Evolutionary conservation across 176 grass and related monocot genomes (phyloP).

Genomic region (Metroxylon sagu): DNA sequence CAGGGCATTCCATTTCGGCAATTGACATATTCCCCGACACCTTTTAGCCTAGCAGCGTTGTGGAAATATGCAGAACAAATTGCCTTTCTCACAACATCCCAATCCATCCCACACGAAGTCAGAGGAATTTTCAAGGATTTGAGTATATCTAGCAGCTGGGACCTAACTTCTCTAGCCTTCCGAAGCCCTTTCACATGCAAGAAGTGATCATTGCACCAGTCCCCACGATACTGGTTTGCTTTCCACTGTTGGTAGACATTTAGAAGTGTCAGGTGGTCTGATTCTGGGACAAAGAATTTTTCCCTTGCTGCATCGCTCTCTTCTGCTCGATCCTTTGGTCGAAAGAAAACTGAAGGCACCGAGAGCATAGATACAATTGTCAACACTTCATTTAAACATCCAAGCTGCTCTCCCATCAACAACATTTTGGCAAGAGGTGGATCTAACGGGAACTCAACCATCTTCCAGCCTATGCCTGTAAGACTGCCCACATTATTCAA

Average conservation of each 20-base stretch:
- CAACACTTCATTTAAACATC: slow-evolving; percentile 80
- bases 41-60: slow-evolving; percentile 81
- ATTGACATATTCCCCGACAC: slow-evolving; percentile 90
- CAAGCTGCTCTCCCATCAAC: slow-evolving; percentile 84
- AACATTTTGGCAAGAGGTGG: slow-evolving; percentile 95
- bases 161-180: slow-evolving; percentile 89
- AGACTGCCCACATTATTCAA: slow-evolving; percentile 89
- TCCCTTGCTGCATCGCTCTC: slow-evolving; percentile 96
- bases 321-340: slow-evolving; percentile 87
- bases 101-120: slow-evolving; percentile 81
- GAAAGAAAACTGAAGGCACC: slow-evolving; percentile 94
- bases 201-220: slow-evolving; percentile 98
- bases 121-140: slow-evolving; percentile 76
- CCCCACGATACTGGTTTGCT: slow-evolving; percentile 80
- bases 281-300: slow-evolving; percentile 98
- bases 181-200: slow-evolving; percentile 90
- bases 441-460: slow-evolving; percentile 97
- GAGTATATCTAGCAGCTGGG: slow-evolving; percentile 84
- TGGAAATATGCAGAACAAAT: slow-evolving; percentile 97
- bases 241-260: slow-evolving; percentile 98
- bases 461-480: slow-evolving; percentile 95
- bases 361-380: slow-evolving; percentile 99
- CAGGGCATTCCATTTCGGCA: slow-evolving; percentile 93
- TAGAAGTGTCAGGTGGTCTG: slow-evolving; percentile 84
- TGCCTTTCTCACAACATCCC: slow-evolving; percentile 88